Conservation (phyloP, 2,329 filamentous ascomycete species). For the Aspergillus sojae region DNA sequence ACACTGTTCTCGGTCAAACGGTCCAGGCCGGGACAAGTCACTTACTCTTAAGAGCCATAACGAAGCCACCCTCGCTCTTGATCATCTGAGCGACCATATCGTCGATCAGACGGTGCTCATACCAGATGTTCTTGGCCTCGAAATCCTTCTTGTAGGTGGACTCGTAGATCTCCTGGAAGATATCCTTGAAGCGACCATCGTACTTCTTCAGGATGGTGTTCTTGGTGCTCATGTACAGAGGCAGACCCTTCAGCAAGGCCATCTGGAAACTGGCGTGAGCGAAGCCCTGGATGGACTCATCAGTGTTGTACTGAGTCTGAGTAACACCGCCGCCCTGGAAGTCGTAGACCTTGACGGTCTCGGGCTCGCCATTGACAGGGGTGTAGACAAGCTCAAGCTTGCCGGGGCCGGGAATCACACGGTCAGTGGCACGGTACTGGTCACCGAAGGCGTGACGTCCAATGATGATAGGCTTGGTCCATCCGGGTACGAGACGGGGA, state of each 20-base stretch:
- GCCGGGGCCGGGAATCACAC: constrained; percentile 77
- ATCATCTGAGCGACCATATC: constrained; percentile 99
- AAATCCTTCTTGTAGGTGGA: constrained; percentile 83
- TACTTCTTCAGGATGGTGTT: constrained; percentile 99
- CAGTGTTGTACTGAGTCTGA: constrained; percentile 97
- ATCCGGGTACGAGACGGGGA: constrained; percentile 90
- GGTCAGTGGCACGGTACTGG: constrained; percentile 96
- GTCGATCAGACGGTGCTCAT: constrained; percentile 98
- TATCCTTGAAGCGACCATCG: constrained; percentile 98
- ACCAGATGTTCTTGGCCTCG: constrained; percentile 93
- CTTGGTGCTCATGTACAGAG: constrained; percentile 99
- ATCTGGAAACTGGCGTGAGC: constrained; percentile 97
- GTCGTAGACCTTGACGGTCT: constrained; percentile 87
- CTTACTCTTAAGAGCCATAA: constrained; percentile 97
- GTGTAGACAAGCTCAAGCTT: constrained; percentile 96
- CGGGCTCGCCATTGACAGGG: constrained; percentile 73
- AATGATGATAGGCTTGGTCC: constrained; percentile 99
- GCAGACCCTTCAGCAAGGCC: constrained; percentile 80
- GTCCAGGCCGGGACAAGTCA: neutral
- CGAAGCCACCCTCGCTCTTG: constrained; percentile 94
- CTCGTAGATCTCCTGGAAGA: constrained; percentile 97
- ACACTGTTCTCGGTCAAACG: constrained; percentile 7
- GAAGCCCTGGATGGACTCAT: constrained; percentile 92
- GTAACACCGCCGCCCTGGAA: constrained; percentile 86
- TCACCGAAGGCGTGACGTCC: constrained; percentile 98